Evolutionary conservation across 2,329 filamentous ascomycete species (phyloP).

Genomic region (Mycosphaerella arachidis): DNA sequence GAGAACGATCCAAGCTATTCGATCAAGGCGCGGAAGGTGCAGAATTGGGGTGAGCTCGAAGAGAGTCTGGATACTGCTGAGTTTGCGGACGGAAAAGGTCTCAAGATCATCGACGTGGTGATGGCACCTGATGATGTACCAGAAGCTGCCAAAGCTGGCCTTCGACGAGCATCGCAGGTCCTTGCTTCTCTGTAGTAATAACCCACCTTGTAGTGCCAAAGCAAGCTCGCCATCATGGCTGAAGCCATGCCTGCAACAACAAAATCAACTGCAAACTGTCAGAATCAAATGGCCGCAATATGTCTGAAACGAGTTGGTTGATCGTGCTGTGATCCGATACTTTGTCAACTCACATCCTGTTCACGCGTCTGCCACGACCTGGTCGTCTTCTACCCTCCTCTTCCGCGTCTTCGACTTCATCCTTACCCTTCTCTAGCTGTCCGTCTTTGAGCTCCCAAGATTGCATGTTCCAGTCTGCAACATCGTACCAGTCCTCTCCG

Average conservation of each 20-base stretch:
- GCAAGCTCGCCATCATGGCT: neutral
- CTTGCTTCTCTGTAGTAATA: neutral
- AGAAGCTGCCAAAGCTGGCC: neutral
- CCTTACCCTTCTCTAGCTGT: conserved; percentile 74
- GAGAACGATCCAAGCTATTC: neutral
- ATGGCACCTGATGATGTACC: conserved; percentile 3
- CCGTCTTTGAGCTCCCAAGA: conserved; percentile 43
- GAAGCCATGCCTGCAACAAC: neutral
- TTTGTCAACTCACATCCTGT: conserved; percentile 22
- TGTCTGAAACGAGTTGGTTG: neutral
- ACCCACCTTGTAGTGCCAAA: neutral
- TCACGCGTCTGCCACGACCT: conserved; percentile 21
- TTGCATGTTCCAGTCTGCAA: conserved; percentile 67
- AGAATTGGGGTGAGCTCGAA: conserved; percentile 5
- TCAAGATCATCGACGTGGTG: conserved; percentile 5
- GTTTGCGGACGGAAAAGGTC: neutral
- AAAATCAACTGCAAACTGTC: neutral
- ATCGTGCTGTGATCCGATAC: neutral
- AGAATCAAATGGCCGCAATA: neutral
- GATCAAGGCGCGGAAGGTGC: neutral
- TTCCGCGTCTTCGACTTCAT: conserved; percentile 65
- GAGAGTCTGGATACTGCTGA: neutral
- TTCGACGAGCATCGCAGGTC: conserved; percentile 1
- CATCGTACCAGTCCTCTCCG: conserved; percentile 85
- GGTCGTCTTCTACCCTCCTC: conserved; percentile 20